Evolutionary conservation across 2,329 filamentous ascomycete genomes (phyloP).

Genomic region (Apiospora phragmitis): DNA sequence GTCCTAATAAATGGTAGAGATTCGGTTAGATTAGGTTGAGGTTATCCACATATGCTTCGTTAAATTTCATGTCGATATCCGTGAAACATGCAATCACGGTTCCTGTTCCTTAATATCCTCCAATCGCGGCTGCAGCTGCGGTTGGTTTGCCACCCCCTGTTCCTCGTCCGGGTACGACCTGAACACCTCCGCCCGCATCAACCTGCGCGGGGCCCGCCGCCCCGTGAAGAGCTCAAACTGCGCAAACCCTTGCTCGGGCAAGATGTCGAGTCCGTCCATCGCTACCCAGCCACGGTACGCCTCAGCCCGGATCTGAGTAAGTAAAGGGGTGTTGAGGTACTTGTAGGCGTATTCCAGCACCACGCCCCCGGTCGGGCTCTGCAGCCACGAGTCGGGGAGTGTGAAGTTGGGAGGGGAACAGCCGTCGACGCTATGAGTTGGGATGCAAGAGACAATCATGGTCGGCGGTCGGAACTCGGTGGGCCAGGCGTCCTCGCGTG

Average conservation of each 20-base stretch:
- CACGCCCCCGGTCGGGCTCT: slow-evolving; percentile 73
- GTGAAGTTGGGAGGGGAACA: slow-evolving; percentile 68
- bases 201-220: slow-evolving; percentile 63
- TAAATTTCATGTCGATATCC: background rate
- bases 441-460: slow-evolving; percentile 76
- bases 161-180: slow-evolving; percentile 42
- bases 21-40: background rate
- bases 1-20: background rate
- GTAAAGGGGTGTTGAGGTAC: slow-evolving; percentile 69
- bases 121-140: slow-evolving; percentile 41
- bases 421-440: slow-evolving; percentile 66
- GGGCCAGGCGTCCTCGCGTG: slow-evolving; percentile 65
- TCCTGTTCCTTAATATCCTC: slow-evolving; percentile 42
- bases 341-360: slow-evolving; percentile 76
- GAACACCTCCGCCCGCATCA: slow-evolving; percentile 69
- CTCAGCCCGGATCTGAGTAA: slow-evolving; percentile 64
- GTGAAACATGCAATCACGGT: slow-evolving; percentile 26
- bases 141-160: slow-evolving; percentile 39
- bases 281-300: slow-evolving; percentile 69
- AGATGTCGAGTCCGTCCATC: slow-evolving; percentile 72
- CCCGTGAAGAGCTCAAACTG: slow-evolving; percentile 83
- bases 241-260: slow-evolving; percentile 78
- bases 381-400: slow-evolving; percentile 68
- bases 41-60: background rate
- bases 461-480: slow-evolving; percentile 63